Conservation (phyloP, 2,329 filamentous ascomycete genomes). For the Colletotrichum plurivorum region DNA sequence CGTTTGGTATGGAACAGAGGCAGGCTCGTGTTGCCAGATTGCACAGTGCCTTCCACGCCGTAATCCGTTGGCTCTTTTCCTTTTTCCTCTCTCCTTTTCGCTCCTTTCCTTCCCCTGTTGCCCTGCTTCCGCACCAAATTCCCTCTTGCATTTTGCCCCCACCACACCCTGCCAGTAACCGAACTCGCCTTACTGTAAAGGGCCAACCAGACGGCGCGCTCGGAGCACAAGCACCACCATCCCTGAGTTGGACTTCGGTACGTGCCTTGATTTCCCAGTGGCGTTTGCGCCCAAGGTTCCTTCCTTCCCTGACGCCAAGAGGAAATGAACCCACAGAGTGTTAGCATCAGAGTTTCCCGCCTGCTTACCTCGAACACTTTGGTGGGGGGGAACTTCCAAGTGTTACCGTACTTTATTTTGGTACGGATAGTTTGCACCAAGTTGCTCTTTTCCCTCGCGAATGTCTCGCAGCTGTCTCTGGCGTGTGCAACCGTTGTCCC, state of each 20-base stretch:
- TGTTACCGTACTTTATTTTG: too few relatives aligned
- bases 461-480: too few relatives aligned
- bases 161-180: not conserved
- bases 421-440: too few relatives aligned
- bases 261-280: not conserved
- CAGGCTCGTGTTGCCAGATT: conserved; percentile 17
- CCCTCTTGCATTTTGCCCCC: not conserved
- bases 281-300: not conserved
- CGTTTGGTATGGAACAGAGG: too few relatives aligned
- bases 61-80: not conserved
- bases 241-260: conserved; percentile 4
- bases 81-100: not conserved
- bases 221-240: conserved; percentile 14
- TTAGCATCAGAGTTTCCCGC: conserved; percentile 14
- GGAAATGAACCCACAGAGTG: not conserved
- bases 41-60: not conserved
- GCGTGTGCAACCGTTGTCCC: too few relatives aligned
- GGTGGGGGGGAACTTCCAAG: not conserved
- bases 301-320: conserved; percentile 14
- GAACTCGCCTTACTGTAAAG: not conserved
- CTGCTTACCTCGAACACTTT: conserved; percentile 21
- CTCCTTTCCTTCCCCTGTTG: not conserved
- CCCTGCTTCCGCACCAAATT: too few relatives aligned
- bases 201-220: conserved; percentile 13
- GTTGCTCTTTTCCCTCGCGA: too few relatives aligned